phyloP scores from a whole-genome alignment of 2,329 filamentous ascomycete species.

The Ambrosiella beaveri region DNA sequence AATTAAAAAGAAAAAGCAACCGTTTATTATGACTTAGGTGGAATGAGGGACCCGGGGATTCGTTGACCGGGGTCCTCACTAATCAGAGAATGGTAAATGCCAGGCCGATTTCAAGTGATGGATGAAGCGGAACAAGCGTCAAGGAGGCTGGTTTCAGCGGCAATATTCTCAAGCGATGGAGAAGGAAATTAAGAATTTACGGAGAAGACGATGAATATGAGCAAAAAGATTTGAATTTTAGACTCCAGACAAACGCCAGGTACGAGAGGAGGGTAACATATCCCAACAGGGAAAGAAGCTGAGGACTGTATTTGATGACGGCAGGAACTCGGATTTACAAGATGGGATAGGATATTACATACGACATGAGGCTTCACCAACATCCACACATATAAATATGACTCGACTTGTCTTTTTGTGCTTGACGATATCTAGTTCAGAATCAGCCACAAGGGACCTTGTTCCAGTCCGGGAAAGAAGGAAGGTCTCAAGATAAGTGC shows the following conservation, averaged over 20 bases:
- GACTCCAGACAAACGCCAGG: not conserved
- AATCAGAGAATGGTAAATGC: no score
- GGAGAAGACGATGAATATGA: not conserved
- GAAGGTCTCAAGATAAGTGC: conserved; percentile 9
- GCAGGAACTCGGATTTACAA: not conserved
- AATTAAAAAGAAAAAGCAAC: not conserved
- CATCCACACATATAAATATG: not conserved
- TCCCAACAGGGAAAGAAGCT: not conserved
- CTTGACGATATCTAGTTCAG: no score
- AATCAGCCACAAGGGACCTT: not conserved
- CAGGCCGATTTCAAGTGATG: not conserved
- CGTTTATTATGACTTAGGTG: not conserved
- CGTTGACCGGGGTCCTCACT: not conserved
- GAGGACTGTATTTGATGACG: not conserved
- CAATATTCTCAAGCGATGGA: not conserved
- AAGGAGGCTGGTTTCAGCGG: not conserved
- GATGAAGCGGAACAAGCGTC: not conserved
- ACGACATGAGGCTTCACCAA: not conserved
- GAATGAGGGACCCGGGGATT: not conserved
- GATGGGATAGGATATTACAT: not conserved
- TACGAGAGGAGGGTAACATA: not conserved
- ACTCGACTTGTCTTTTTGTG: no score
- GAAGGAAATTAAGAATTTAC: not conserved
- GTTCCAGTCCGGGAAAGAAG: not conserved
- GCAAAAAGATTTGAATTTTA: not conserved